Evolutionary conservation across 2,329 filamentous ascomycete genomes (phyloP).

Genomic region (Ceratocystis destructans): DNA sequence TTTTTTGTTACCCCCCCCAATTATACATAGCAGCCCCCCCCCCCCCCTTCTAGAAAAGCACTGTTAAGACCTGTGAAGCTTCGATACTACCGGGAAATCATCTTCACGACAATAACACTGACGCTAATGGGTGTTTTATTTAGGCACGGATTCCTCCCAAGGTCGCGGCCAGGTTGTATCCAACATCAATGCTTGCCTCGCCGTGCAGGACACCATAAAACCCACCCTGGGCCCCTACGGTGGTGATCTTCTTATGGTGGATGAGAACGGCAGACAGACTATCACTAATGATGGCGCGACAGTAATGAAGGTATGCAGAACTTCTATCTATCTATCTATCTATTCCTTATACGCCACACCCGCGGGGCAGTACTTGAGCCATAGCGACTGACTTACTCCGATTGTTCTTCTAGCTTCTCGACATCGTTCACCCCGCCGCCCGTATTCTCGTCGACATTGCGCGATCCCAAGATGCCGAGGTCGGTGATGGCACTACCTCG

Average conservation of each 20-base stretch:
- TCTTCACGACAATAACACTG: neutral
- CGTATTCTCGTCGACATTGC: constrained; percentile 97
- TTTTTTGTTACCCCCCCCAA: too few species aligned
- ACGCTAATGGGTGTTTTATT: constrained; percentile 6
- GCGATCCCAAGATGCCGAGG: constrained; percentile 96
- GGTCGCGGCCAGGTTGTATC: constrained; percentile 93
- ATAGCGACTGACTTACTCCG: neutral
- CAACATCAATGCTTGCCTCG: constrained; percentile 96
- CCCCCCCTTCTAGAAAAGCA: neutral
- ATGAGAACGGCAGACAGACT: constrained; percentile 87
- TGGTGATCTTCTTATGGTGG: constrained; percentile 88
- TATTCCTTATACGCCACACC: too few species aligned
- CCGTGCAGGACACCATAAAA: constrained; percentile 91
- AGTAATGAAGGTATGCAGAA: constrained; percentile 73
- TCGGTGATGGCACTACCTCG: constrained; percentile 93
- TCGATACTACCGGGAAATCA: neutral
- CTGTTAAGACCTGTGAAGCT: neutral
- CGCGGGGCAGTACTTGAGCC: neutral
- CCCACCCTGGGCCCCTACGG: constrained; percentile 92
- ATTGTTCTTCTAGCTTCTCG: constrained; percentile 54
- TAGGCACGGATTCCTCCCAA: constrained; percentile 94
- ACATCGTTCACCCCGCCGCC: constrained; percentile 95
- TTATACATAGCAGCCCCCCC: too few species aligned
- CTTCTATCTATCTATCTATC: neutral
- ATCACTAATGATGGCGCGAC: constrained; percentile 99